Percentiles rank a stretch among this genome's conserved stretches.
Conservation (phyloP, 1,139 yeast genomes). For the Suhomyces choctaworum region DNA sequence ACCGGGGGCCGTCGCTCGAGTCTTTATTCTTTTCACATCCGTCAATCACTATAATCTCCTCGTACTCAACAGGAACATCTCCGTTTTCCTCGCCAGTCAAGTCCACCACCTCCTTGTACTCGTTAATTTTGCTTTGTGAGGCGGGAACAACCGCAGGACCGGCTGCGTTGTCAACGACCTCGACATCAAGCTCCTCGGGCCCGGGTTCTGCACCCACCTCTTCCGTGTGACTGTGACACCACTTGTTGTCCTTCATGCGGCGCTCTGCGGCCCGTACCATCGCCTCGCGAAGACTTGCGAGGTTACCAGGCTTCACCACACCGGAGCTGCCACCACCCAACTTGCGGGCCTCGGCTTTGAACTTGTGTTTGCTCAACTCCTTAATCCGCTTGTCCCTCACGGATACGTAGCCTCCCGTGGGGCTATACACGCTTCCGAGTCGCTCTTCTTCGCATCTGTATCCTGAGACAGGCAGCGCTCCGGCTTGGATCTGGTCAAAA, state of each 20-base stretch:
- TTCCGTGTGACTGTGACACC: slow-evolving; percentile 43
- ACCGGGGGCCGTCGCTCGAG: slow-evolving; percentile 14
- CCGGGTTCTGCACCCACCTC: slow-evolving; percentile 20
- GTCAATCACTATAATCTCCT: slow-evolving; percentile 27
- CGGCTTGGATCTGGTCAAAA: slow-evolving; percentile 54
- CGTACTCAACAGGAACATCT: slow-evolving; percentile 10
- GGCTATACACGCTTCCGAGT: slow-evolving; percentile 42
- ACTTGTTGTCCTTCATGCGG: slow-evolving; percentile 55
- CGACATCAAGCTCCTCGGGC: slow-evolving; percentile 20
- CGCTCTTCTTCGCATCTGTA: slow-evolving; percentile 53
- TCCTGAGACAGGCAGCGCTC: slow-evolving; percentile 34
- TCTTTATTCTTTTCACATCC: slow-evolving; percentile 16
- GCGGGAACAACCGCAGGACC: slow-evolving; percentile 3
- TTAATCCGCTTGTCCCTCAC: slow-evolving; percentile 41
- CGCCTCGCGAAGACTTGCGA: slow-evolving; percentile 33
- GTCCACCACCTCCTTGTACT: slow-evolving; percentile 27
- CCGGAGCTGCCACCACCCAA: slow-evolving; percentile 25
- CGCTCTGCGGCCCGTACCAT: slow-evolving; percentile 70
- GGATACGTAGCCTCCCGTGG: slow-evolving; percentile 23
- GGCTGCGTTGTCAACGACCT: slow-evolving; percentile 11
- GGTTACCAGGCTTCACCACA: slow-evolving; percentile 6
- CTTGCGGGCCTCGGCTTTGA: slow-evolving; percentile 39
- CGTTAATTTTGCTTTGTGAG: slow-evolving; percentile 4
- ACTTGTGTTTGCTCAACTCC: slow-evolving; percentile 38
- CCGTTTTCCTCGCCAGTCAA: slow-evolving; percentile 24